phyloP scores from a whole-genome alignment of 2,329 filamentous ascomycete genomes.

The Colletotrichum sp. region DNA sequence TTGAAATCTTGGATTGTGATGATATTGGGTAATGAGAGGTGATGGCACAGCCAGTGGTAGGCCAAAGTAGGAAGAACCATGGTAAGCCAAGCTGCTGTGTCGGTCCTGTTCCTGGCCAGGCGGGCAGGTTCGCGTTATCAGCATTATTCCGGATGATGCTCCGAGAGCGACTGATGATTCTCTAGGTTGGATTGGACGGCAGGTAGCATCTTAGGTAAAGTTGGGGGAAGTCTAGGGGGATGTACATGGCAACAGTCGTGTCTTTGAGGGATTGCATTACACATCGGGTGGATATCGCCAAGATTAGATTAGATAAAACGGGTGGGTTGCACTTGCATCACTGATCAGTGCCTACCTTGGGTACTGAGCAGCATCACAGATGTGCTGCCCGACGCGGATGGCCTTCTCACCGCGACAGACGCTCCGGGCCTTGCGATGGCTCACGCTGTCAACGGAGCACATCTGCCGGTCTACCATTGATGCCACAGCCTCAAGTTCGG shows the following conservation, averaged over 20 bases:
- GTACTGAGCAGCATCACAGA: neutral
- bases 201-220: neutral
- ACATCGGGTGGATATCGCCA: slow-evolving; percentile 6
- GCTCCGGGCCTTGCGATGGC: neutral
- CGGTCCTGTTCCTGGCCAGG: neutral
- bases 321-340: neutral
- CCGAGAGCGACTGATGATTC: neutral
- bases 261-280: slow-evolving; percentile 1
- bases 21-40: neutral
- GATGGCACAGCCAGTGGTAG: neutral
- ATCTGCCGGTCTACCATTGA: neutral
- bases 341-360: neutral
- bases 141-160: neutral
- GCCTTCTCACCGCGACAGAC: neutral
- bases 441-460: neutral
- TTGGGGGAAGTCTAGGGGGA: neutral
- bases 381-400: neutral
- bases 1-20: neutral
- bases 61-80: neutral
- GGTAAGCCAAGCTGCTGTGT: neutral
- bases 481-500: neutral
- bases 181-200: neutral
- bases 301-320: slow-evolving; percentile 18
- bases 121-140: neutral
- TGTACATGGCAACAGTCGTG: neutral